phyloP scores from a whole-genome alignment of 257 asterid genomes.

The Eucommia ulmoides region DNA sequence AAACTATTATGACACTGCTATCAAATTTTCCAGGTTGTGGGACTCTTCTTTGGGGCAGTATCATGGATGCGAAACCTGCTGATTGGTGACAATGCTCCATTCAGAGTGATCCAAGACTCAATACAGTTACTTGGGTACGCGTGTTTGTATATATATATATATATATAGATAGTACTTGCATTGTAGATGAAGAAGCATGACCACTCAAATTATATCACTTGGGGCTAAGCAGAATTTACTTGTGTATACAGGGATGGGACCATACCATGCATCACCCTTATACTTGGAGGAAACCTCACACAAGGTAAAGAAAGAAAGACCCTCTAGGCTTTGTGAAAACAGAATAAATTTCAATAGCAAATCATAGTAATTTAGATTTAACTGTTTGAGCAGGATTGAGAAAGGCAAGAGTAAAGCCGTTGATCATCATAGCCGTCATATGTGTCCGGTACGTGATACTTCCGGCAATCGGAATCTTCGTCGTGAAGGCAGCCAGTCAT shows the following conservation, averaged over 20 bases:
- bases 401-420: conserved; percentile 33
- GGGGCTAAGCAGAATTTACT: neutral
- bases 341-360: neutral
- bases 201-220: neutral
- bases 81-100: conserved; percentile 63
- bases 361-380: conserved; percentile 1
- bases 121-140: conserved; percentile 59
- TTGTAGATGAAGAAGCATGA: neutral
- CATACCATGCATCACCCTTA: conserved; percentile 76
- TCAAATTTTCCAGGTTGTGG: conserved; percentile 34
- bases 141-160: neutral
- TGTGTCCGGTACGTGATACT: conserved; percentile 52
- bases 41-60: conserved; percentile 59
- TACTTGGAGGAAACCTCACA: conserved; percentile 83
- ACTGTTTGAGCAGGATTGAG: conserved; percentile 75
- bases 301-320: conserved; percentile 36
- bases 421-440: conserved; percentile 31
- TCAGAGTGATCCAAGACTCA: conserved; percentile 55
- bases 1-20: neutral
- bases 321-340: neutral
- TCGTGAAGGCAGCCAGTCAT: conserved; percentile 49
- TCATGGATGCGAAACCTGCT: conserved; percentile 50
- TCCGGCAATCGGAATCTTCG: conserved; percentile 57
- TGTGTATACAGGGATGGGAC: conserved; percentile 51
- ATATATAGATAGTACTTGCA: neutral